Evolutionary conservation across 805 yeast species (phyloP), one percentile per base, ranked within the genome.

Genomic region (Danielia reshetovae): DNA sequence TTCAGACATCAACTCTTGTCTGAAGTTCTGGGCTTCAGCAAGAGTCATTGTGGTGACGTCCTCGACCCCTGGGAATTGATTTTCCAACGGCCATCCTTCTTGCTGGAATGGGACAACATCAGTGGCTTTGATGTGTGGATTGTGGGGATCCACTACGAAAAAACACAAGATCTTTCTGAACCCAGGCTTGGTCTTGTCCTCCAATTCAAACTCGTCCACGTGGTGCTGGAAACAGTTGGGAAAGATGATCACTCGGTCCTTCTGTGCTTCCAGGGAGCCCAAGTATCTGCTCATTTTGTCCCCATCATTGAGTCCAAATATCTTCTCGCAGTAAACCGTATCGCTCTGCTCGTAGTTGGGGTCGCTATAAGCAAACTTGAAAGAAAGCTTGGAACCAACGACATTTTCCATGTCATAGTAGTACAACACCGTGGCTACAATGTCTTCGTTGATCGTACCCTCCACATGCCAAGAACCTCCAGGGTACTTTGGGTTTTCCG

Each of bases 381-480:
- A 65, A 2, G 59, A 43, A 8, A 67, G 39, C 12, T 37, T 46
- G 2, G 68, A 60, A 22, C 57, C 63, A 1, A 57, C 41, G 27
- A 67, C 62, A 42, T 67, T 67, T n/a, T 60, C 64, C 16, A 48
- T 35, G 32, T 67, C 71, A 35, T 64, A 65, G 41, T 66, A 67
- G 44, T 64, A 67, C 22, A 66, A 43, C 4, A 59, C 51, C 2
- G 70, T 64, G 2, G 71, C 71, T 5, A 67, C 60, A 28, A 67
- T 66, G 36, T 62, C 61, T 42, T 67, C 73, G 39, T 60, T 61
- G 16, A 55, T 54, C 6, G 65, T 52, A 1, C 72, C 73, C 44
- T 67, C 71, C 1, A 66, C 57, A 35, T 67, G 72, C 72, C 72
- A 67, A 2, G 64, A 41, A 1, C 72, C 71, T 3, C 72, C 72